Percentiles rank a stretch among this genome's conserved stretches.
Conservation (phyloP, 2,329 filamentous ascomycete genomes). For the Ceratocystis destructans region DNA sequence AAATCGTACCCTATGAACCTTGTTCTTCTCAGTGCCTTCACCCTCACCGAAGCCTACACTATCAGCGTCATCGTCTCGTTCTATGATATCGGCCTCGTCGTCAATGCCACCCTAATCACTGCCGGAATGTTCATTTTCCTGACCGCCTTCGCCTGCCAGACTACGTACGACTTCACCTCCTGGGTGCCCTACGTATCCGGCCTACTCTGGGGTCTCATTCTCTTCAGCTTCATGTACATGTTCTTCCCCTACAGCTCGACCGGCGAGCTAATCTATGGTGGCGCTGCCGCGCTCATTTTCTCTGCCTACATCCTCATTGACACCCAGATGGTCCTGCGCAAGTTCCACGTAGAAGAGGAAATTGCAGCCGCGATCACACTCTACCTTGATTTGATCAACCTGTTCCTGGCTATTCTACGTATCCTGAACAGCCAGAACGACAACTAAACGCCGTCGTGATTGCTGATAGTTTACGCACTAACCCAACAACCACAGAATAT, state of each 20-base stretch:
- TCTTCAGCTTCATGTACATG: constrained; percentile 83
- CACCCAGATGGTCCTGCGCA: constrained; percentile 86
- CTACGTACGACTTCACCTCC: constrained; percentile 93
- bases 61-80: constrained; percentile 88
- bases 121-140: constrained; percentile 68
- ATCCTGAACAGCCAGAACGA: constrained; percentile 94
- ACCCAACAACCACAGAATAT: too few species aligned
- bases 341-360: constrained; percentile 96
- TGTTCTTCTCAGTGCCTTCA: constrained; percentile 82
- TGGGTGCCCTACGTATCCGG: constrained; percentile 96
- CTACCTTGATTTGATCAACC: constrained; percentile 91
- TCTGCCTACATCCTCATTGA: constrained; percentile 91
- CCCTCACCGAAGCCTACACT: constrained; percentile 80
- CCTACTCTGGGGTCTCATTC: constrained; percentile 71
- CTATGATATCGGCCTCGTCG: constrained; percentile 69
- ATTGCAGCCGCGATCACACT: constrained; percentile 90
- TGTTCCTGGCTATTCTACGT: constrained; percentile 88
- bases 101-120: constrained; percentile 82
- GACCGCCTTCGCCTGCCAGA: constrained; percentile 85
- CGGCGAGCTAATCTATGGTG: constrained; percentile 73
- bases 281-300: constrained; percentile 73
- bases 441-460: constrained; percentile 44
- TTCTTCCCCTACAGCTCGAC: constrained; percentile 80
- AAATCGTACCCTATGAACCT: constrained; percentile 92
- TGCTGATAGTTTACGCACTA: background rate